Evolutionary conservation across 2,329 filamentous ascomycete genomes (phyloP).

Genomic region (Colletotrichum sp.): DNA sequence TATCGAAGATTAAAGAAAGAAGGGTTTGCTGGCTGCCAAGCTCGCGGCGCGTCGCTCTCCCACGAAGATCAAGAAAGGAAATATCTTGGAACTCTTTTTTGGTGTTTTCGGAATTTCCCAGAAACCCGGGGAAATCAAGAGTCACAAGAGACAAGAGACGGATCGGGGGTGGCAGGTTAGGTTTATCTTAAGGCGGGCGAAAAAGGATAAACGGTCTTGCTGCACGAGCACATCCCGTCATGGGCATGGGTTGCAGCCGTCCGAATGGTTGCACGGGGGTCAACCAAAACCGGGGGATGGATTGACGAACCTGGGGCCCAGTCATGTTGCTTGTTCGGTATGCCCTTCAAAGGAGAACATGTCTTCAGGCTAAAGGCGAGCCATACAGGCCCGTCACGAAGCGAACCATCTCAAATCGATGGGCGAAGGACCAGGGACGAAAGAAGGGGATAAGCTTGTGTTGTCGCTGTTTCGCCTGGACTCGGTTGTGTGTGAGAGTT

Average conservation of each 20-base stretch:
- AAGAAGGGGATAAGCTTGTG: conserved; percentile 10
- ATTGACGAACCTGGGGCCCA: neutral
- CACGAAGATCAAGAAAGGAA: neutral
- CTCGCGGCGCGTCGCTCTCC: conserved; percentile 10
- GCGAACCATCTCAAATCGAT: conserved; percentile 11
- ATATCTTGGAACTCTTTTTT: neutral
- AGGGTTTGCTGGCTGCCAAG: conserved; percentile 6
- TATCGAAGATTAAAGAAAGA: neutral
- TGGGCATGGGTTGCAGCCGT: neutral
- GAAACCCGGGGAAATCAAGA: conserved; percentile 8
- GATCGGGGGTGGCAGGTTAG: conserved; percentile 9
- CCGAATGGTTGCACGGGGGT: neutral
- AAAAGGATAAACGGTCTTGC: neutral
- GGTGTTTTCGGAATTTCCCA: conserved; percentile 13
- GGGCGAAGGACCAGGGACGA: neutral
- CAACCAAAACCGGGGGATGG: neutral
- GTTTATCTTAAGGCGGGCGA: conserved; percentile 6
- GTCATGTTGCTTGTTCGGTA: neutral
- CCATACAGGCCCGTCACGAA: neutral
- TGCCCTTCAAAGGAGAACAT: neutral
- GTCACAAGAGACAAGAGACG: neutral
- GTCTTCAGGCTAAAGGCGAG: conserved; percentile 1
- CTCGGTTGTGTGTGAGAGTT: conserved; percentile 19
- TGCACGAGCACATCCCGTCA: neutral
- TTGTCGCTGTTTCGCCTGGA: conserved; percentile 19